phyloP scores from a whole-genome alignment of 202 grass and related monocot species.

The Panicum hallii region DNA sequence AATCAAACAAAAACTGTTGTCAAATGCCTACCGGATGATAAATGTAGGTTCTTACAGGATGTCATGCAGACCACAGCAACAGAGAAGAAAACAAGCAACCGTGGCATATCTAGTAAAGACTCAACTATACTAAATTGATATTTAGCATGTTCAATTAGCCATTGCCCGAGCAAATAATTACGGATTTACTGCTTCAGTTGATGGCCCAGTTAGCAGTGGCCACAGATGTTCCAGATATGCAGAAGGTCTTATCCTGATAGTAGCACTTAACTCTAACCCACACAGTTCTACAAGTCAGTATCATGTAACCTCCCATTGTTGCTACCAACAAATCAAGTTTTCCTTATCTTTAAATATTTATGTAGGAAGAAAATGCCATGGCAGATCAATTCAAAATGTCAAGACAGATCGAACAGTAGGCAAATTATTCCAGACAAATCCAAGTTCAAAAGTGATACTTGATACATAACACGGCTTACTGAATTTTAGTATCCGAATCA shows the following conservation, averaged over 20 bases:
- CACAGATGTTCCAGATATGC: not conserved
- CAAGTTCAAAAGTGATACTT: slow-evolving; percentile 24
- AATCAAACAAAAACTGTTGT: not conserved
- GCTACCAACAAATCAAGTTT: slow-evolving; percentile 29
- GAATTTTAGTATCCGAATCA: slow-evolving; percentile 9
- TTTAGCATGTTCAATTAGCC: not conserved
- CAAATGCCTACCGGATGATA: not conserved
- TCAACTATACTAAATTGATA: slow-evolving; percentile 21
- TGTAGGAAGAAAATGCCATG: not conserved
- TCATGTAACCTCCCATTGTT: slow-evolving; percentile 30
- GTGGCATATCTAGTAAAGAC: slow-evolving; percentile 15
- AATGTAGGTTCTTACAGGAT: not conserved
- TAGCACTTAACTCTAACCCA: slow-evolving; percentile 15
- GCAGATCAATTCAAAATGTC: not conserved
- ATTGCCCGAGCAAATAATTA: not conserved
- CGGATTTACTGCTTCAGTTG: not conserved
- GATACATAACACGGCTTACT: not conserved
- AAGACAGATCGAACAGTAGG: not conserved
- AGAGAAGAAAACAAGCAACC: slow-evolving; percentile 21
- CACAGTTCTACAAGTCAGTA: slow-evolving; percentile 26
- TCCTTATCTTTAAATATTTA: not conserved
- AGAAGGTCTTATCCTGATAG: slow-evolving; percentile 13
- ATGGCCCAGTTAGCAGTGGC: slow-evolving; percentile 26
- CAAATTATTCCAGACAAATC: slow-evolving; percentile 9
- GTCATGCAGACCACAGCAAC: not conserved